Evolutionary conservation across 2,329 filamentous ascomycete species (phyloP).

Genomic region (Parastagonospora nodorum): DNA sequence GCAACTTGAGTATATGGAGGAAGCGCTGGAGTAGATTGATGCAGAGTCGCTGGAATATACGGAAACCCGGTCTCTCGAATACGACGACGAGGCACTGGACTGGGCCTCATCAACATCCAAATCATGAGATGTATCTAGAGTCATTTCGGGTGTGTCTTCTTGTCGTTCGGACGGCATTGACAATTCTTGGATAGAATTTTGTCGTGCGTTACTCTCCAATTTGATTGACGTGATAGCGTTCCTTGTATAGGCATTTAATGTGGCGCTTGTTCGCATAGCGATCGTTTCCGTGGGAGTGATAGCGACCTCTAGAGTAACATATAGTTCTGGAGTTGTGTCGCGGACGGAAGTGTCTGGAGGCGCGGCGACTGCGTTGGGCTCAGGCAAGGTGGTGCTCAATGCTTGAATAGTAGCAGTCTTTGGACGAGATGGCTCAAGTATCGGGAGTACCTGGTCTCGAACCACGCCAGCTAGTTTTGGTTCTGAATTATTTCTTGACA

Average conservation of each 20-base stretch:
- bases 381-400: too few species aligned
- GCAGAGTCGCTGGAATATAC: slow-evolving; percentile 7
- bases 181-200: background rate
- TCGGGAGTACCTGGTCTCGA: background rate
- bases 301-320: too few species aligned
- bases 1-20: slow-evolving; percentile 9
- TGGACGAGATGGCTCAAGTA: background rate
- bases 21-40: slow-evolving; percentile 12
- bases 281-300: too few species aligned
- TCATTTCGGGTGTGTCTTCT: background rate
- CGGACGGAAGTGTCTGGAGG: too few species aligned
- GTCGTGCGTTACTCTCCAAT: background rate
- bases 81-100: slow-evolving; percentile 8
- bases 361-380: too few species aligned
- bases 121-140: slow-evolving; percentile 1
- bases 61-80: slow-evolving; percentile 6
- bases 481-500: background rate
- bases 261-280: too few species aligned
- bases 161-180: background rate
- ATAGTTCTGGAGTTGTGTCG: too few species aligned
- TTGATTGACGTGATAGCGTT: too few species aligned
- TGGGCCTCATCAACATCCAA: slow-evolving; percentile 5
- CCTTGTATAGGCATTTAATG: too few species aligned
- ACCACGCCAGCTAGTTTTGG: background rate
- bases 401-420: background rate